Base-by-base conservation (phyloP, 495 filamentous ascomycete species). In the Podospora fimiseda region DNA sequence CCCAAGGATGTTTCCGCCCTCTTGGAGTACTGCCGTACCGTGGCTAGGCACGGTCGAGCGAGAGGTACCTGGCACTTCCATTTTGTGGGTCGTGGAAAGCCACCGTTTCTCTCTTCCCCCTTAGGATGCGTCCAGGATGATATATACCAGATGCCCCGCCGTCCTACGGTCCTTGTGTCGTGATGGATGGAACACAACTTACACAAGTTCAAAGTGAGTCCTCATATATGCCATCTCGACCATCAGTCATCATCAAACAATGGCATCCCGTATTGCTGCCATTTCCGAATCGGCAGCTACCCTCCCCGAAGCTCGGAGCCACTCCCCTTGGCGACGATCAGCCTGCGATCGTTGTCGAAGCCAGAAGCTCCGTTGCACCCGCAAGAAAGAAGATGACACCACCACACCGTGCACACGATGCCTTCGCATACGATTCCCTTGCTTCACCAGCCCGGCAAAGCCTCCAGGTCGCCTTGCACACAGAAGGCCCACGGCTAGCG, bases 301-400 rank as follows among this genome's bases (percentile, higher is more conserved):
- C 20, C 43, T 45, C 20, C 44, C 44, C 44, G 44, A 47, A 47
- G 44, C 44, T 47, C 44, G 44, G 44, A 47, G 44, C 23, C 44
- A 47, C 33, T 47, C 44, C 7, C 44, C 44, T 14, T 47, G 44
- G 44, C 20, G 22, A 18, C 44, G 44, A 47, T 47, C 44, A 3
- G 44, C 44, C 9, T 47, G 44, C 33, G 44, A 47, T 33, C 44
- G 44, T 24, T 47, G 44, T 23, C 22, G 44, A 27, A 47, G 44
- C 23, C 44, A 47, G 44, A 47, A 47, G 44, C 44, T 47, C 23
- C 44, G 44, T 7, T 47, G 44, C 13, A 47, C 44, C 21, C 44
- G 44, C 44, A 47, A 47, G 44, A 47, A 47, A 14, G 44, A 36
- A 22, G 44, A 47, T 2, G 44, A 47, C 23, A 47, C 44, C 7